These are phyloP conservation scores for Hyaloperonospora brassicae DNA, from an alignment of 352 stramenopile species.

Conservation along the genomic window DNA sequence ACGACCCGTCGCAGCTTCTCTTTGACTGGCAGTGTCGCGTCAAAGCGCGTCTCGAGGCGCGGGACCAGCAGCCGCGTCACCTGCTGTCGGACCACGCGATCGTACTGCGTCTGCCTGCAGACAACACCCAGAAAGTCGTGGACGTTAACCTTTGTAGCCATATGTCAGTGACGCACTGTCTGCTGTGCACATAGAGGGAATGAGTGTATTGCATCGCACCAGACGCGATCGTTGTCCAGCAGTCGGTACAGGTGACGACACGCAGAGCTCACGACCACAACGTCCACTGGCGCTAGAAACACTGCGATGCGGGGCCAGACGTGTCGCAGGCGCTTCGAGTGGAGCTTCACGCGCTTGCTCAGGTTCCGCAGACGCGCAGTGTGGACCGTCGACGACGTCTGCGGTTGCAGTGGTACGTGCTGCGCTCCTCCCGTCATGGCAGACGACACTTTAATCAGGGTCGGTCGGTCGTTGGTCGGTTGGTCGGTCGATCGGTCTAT, in stretches of 20 bases:
- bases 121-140: not conserved
- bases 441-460: too few relatives aligned
- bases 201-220: constrained; percentile 16
- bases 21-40: constrained; percentile 13
- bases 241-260: constrained; percentile 36
- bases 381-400: constrained; percentile 27
- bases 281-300: constrained; percentile 33
- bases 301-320: constrained; percentile 32
- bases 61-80: constrained; percentile 33
- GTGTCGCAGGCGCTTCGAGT: constrained; percentile 48
- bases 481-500: too few relatives aligned
- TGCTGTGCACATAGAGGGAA: too few relatives aligned
- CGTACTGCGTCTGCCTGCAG: constrained; percentile 35
- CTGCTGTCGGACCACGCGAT: constrained; percentile 20
- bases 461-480: too few relatives aligned
- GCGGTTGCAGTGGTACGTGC: constrained; percentile 18
- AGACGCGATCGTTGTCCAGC: constrained; percentile 35
- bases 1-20: constrained; percentile 42
- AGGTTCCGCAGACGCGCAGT: constrained; percentile 36
- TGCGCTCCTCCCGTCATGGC: too few relatives aligned
- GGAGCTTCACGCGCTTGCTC: constrained; percentile 44
- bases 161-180: too few relatives aligned
- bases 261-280: constrained; percentile 28
- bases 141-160: not conserved
- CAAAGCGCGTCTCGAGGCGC: constrained; percentile 14